phyloP scores from a whole-genome alignment of 257 asterid genomes.

The Avicennia marina region DNA sequence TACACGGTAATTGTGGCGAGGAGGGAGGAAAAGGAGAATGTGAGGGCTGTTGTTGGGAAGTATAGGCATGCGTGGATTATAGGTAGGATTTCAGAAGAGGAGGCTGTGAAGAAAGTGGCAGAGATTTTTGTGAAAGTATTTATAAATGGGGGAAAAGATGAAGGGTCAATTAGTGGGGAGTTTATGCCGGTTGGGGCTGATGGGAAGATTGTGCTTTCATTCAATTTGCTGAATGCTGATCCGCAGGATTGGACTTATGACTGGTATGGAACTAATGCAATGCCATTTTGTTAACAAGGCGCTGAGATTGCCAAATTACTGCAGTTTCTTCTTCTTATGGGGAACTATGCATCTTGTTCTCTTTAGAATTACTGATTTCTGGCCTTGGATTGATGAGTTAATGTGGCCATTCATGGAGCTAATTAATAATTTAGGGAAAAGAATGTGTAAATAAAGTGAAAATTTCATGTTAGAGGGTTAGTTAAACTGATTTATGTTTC shows the following conservation, averaged over 20 bases:
- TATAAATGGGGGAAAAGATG: slow-evolving; percentile 82
- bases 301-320: background rate
- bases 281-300: background rate
- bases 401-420: background rate
- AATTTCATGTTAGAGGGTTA: background rate
- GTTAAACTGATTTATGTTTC: slow-evolving; percentile 6
- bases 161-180: slow-evolving; percentile 72
- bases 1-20: slow-evolving; percentile 66
- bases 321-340: slow-evolving; percentile 4
- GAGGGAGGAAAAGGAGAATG: slow-evolving; percentile 38
- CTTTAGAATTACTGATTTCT: no score
- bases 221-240: slow-evolving; percentile 86
- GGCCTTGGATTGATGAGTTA: slow-evolving; percentile 10
- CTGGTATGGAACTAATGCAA: slow-evolving; percentile 46
- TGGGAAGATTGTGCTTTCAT: slow-evolving; percentile 88
- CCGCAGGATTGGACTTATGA: slow-evolving; percentile 77
- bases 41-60: slow-evolving; percentile 74
- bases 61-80: slow-evolving; percentile 84
- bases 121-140: slow-evolving; percentile 69
- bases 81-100: slow-evolving; percentile 51
- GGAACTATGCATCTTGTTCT: slow-evolving; percentile 6
- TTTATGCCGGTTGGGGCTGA: slow-evolving; percentile 99
- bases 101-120: slow-evolving; percentile 55
- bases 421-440: background rate
- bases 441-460: background rate